Evolutionary conservation across 768 basidiomycete genomes (phyloP), one percentile per base, ranked within the genome.

Genomic region (Suillus subluteus): DNA sequence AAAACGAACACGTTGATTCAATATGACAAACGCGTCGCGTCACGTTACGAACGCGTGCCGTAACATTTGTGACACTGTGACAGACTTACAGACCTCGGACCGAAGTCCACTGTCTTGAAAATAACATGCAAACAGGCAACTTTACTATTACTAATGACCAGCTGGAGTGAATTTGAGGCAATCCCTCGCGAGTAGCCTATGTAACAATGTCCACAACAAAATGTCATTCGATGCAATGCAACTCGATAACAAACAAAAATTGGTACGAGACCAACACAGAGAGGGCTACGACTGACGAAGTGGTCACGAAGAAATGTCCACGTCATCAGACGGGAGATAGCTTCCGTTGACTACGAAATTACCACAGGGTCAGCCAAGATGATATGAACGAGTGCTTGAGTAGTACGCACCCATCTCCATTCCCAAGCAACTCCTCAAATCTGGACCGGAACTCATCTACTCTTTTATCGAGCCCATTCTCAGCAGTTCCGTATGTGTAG

Each of bases 361-460:
- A 21, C 9, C 30, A n/a, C 18, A 12, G 2, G 32, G 55, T 56
- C 18, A 56, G 32, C 9, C 1, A 35, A 21, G 4, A 35, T 21
- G 21, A 32, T 11, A 32, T 55, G 30, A 56, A 4, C 12, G 21
- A 3, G 3, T 56, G 32, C 54, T 35, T 56, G 5, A 32, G 54
- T 13, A 6, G 1, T 56, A 35, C 55, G 4, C 21, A 68, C 67
- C 67, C 68, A 32, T 62, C 67, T 30, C 56, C 61, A 52, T 75
- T 77, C 18, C 79, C 79, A 58, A 80, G 66, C 50, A 80, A 72
- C 52, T 72, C 70, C 70, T 81, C 80, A 41, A 80, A 76, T 15
- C 74, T 72, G 26, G 67, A 62, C 32, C 80, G 73, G 65, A 74
- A 74, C 21, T 80, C 75, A 58, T 71, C 73, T 46, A 74, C 67